These are phyloP conservation scores for Sicyos baderoa DNA, from an alignment of 306 rosid species.

Conservation along the genomic window DNA sequence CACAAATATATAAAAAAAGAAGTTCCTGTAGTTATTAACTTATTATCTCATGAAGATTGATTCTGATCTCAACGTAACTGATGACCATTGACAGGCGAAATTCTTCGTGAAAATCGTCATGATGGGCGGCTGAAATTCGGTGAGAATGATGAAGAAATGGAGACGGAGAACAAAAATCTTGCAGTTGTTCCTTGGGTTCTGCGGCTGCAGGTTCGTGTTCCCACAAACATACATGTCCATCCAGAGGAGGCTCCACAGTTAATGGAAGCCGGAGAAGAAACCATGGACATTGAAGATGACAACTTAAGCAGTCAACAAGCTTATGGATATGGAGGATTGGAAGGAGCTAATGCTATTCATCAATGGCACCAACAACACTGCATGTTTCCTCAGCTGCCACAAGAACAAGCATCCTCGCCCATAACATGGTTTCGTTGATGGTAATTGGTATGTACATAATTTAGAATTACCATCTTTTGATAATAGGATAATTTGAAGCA, in stretches of 20 bases:
- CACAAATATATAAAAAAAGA: too few relatives aligned
- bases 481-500: not conserved
- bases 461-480: not conserved
- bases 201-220: not conserved
- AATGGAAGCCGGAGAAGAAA: slow-evolving; percentile 36
- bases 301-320: slow-evolving; percentile 8
- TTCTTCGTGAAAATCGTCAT: slow-evolving; percentile 22
- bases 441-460: slow-evolving; percentile 1
- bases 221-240: not conserved
- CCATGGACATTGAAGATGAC: slow-evolving; percentile 53
- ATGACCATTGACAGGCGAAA: slow-evolving; percentile 31
- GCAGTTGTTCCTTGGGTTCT: slow-evolving; percentile 73
- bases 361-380: slow-evolving; percentile 74
- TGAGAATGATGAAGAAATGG: slow-evolving; percentile 16
- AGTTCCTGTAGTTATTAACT: not conserved
- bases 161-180: slow-evolving; percentile 16
- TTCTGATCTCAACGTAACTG: not conserved
- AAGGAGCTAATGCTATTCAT: slow-evolving; percentile 28
- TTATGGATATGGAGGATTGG: slow-evolving; percentile 6
- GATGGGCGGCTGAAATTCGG: slow-evolving; percentile 12
- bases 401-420: slow-evolving; percentile 50
- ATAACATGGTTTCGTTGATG: slow-evolving; percentile 59
- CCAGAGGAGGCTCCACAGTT: slow-evolving; percentile 19
- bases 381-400: slow-evolving; percentile 53
- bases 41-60: not conserved